Evolutionary conservation across 202 grass and related monocot species (phyloP), one percentile per base, ranked within the genome.

Genomic region (Panicum hallii): DNA sequence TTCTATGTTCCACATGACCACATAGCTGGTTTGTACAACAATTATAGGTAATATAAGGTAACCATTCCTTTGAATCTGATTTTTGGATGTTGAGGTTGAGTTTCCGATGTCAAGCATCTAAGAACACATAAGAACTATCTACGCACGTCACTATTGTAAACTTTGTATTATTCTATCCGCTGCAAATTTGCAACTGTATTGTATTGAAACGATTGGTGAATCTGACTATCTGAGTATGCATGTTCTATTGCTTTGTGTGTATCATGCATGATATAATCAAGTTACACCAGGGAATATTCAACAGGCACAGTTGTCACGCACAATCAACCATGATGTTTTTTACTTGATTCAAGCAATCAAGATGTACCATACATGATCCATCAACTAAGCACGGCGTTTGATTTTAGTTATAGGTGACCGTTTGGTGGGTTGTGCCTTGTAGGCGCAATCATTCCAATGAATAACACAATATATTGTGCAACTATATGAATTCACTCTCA

Each of bases 11-110:
- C 14, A 46, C 36, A 32, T 70, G 65, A 81, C 28, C 63, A 66
- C 17, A 47, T 67, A 32, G 61, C 11, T 72, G 45, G 38, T 67
- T 57, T 86, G 73, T 83, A 86, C 48, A 77, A 86, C 79, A 82
- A 36, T 47, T 74, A 68, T 87, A 90, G 61, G 61, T 40, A 67
- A 19, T 11, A 56, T 77, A 82, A 30, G 46, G 19, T 47, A 46
- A 43, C 42, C 53, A 58, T 86, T 80, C 56, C 64, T 77, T 66
- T 43, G 50, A 19, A 72, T 69, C 57, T 22, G 23, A 20, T 78
- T 50, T 16, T 73, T 28, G 41, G 17, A 69, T 54, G 14, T 75
- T 28, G 48, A 17, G 28, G 41, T 60, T 79, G 61, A 46, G 77
- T 41, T 54, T 74, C 52, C 68, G 54, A 40, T 83, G 61, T 74